These are phyloP conservation scores for Barnettozyma sucrosica DNA, from an alignment of 805 yeast species.

Conservation along the genomic window DNA sequence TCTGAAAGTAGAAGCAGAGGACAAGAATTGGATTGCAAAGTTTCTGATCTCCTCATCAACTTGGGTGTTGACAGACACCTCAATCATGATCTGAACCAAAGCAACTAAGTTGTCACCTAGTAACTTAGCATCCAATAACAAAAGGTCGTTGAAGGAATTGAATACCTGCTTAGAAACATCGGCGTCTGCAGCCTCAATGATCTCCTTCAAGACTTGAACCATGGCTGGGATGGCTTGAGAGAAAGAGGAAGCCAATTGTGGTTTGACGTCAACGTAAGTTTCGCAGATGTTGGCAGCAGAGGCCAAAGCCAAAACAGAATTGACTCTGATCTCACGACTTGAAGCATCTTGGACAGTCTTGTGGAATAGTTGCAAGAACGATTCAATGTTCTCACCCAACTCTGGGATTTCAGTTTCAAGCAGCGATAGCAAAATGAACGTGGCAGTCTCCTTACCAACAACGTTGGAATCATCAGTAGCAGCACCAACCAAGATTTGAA, in stretches of 20 bases:
- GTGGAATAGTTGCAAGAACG: slow-evolving; percentile 67
- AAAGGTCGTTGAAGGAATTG: slow-evolving; percentile 76
- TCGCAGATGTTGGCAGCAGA: slow-evolving; percentile 62
- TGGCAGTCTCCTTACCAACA: slow-evolving; percentile 73
- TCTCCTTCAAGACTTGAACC: slow-evolving; percentile 74
- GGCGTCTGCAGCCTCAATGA: slow-evolving; percentile 63
- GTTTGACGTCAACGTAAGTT: slow-evolving; percentile 44
- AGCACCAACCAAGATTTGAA: slow-evolving; percentile 64
- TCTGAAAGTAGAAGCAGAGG: slow-evolving; percentile 72
- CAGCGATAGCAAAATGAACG: slow-evolving; percentile 70
- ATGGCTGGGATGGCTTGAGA: slow-evolving; percentile 67
- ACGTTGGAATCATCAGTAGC: slow-evolving; percentile 46
- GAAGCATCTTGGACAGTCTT: slow-evolving; percentile 54
- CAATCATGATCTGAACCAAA: slow-evolving; percentile 67
- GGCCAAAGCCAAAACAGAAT: slow-evolving; percentile 74
- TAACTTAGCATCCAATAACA: slow-evolving; percentile 69
- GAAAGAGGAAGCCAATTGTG: slow-evolving; percentile 47
- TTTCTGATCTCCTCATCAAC: slow-evolving; percentile 79
- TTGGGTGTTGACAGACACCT: slow-evolving; percentile 59
- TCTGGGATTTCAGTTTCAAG: slow-evolving; percentile 65
- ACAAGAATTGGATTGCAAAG: slow-evolving; percentile 78
- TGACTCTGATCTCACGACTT: slow-evolving; percentile 71
- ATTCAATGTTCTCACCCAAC: slow-evolving; percentile 51
- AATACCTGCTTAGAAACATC: slow-evolving; percentile 70
- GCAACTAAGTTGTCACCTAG: slow-evolving; percentile 69